A percentile compares a stretch with the other conserved stretches of the same genome.
These are phyloP conservation scores for Tulasnella calospora DNA, from an alignment of 768 basidiomycete species.

Conservation along the genomic window DNA sequence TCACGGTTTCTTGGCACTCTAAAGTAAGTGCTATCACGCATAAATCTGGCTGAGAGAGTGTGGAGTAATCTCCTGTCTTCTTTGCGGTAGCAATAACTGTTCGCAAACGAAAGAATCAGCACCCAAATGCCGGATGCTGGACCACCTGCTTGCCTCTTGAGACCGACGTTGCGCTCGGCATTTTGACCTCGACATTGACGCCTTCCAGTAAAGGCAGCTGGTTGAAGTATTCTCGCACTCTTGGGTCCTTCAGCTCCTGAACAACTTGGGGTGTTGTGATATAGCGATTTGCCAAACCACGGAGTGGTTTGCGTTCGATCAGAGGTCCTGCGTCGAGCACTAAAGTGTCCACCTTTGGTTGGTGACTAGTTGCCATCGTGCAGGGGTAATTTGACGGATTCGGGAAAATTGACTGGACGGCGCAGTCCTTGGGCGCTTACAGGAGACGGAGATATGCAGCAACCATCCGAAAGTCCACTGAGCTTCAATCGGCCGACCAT, in stretches of 20 bases:
- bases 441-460: background rate
- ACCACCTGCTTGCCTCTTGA: constrained; percentile 42
- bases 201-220: constrained; percentile 69
- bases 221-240: constrained; percentile 81
- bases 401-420: constrained; percentile 2
- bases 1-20: constrained; percentile 54
- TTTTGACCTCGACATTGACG: constrained; percentile 64
- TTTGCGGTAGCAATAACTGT: constrained; percentile 87
- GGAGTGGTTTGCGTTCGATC: constrained; percentile 79
- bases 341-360: constrained; percentile 48
- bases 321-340: constrained; percentile 93
- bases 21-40: constrained; percentile 86
- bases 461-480: background rate
- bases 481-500: constrained; percentile 17
- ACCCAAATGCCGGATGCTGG: background rate
- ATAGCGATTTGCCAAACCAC: constrained; percentile 82
- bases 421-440: background rate
- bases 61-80: constrained; percentile 93
- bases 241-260: constrained; percentile 81
- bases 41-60: constrained; percentile 85
- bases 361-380: background rate
- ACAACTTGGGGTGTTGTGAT: constrained; percentile 88
- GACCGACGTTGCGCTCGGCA: constrained; percentile 65
- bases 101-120: background rate
- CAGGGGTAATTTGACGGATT: background rate